Evolutionary conservation across 805 yeast genomes (phyloP), one percentile per base, ranked within the genome.

Genomic region (Ogataea salicorniae): DNA sequence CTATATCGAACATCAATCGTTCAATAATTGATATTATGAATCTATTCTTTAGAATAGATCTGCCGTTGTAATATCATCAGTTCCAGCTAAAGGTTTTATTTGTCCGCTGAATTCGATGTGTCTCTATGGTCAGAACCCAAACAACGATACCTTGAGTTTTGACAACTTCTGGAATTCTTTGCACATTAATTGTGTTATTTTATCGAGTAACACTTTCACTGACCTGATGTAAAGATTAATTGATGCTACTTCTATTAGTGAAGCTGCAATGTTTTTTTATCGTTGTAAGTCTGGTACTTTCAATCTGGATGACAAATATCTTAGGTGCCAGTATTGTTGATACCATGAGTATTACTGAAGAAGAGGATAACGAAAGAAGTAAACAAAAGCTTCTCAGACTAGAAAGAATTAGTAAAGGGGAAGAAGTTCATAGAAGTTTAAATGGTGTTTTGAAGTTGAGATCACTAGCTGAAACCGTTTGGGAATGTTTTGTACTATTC

Each of bases 131-230:
- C 75, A 74, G 4, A 85, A 84, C 59, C 92, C 89, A 0, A 73
- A 79, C 55, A 74, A 73, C 42, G 84, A 83, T 4, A 80, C 87
- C 9, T 77, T 82, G 31, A 79, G 80, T 51, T 89, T 87, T 63
- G 96, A 89, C 60, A 88, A 87, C 59, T 77, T 89, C 43, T 71
- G 85, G 47, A 83, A 83, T 51, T 81, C 96, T 1, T 68, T 89
- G 68, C 90, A 89, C 59, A 65, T 87, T 59, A 88, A 87, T 2
- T 87, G 87, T 62, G 87, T 90, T 23, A 69, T 87, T 20, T 81
- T 89, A 77, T 81, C 87, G 59, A 86, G 86, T 18, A 90, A 90
- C 60, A 87, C 96, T 0, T 90, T 87, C 64, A 82, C 94, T 0
- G 89, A 85, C 59, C 69, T 86, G 57, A 86, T 89, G 95, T 88